Percentiles rank a stretch among this genome's conserved stretches.
Conservation (phyloP, 768 basidiomycete species). For the Mycena maculata region DNA sequence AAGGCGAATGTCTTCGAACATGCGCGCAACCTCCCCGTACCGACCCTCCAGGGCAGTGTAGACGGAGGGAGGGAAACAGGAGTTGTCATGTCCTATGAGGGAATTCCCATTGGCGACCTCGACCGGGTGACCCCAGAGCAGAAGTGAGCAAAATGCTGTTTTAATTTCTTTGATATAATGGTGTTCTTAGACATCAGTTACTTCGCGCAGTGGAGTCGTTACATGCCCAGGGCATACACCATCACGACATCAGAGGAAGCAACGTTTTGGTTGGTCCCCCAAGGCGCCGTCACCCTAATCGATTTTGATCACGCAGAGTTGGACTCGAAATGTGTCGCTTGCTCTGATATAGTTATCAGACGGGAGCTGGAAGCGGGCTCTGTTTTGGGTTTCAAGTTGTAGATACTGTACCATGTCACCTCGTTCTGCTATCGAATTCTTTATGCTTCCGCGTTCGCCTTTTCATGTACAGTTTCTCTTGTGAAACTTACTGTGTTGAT, state of each 20-base stretch:
- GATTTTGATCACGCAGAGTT: slow-evolving; percentile 15
- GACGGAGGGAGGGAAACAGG: background rate
- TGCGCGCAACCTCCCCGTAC: slow-evolving; percentile 8
- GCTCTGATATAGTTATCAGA: slow-evolving; percentile 12
- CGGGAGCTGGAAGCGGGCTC: slow-evolving; percentile 11
- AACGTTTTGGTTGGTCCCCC: slow-evolving; percentile 4
- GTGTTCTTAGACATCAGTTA: background rate
- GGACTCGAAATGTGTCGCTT: slow-evolving; percentile 6
- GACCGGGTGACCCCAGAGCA: slow-evolving; percentile 10
- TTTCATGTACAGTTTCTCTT: slow-evolving; percentile 3
- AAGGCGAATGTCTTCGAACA: slow-evolving; percentile 4
- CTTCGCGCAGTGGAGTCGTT: slow-evolving; percentile 7
- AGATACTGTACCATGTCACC: slow-evolving; percentile 3
- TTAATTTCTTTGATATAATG: background rate
- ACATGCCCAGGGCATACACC: slow-evolving; percentile 11
- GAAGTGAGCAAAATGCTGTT: slow-evolving; percentile 7
- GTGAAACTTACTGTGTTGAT: too few species aligned
- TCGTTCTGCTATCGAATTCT: slow-evolving; percentile 6
- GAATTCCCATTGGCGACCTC: slow-evolving; percentile 14
- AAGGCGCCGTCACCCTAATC: background rate
- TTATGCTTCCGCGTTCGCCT: background rate
- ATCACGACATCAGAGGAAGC: slow-evolving; percentile 13
- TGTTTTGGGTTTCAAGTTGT: slow-evolving; percentile 3
- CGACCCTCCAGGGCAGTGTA: slow-evolving; percentile 7
- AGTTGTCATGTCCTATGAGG: slow-evolving; percentile 11